Conservation (phyloP, 495 filamentous ascomycete species). For the Bacidia rubella region DNA sequence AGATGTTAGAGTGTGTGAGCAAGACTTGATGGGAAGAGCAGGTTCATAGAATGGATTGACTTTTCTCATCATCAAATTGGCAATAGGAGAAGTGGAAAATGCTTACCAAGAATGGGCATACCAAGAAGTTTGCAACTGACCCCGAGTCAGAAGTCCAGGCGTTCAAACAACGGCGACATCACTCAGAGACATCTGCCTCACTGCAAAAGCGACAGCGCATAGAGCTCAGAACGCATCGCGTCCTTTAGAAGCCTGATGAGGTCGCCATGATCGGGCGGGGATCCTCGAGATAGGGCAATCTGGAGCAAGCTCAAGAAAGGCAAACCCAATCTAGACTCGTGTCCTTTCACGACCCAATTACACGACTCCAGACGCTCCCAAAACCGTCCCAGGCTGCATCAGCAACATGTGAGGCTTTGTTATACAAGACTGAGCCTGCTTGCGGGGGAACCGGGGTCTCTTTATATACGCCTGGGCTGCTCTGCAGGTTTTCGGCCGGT, state of each 20-base stretch:
- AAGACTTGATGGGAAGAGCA: conserved; percentile 52
- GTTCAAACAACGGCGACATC: too few relatives aligned
- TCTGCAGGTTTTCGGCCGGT: not conserved
- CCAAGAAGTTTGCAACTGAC: not conserved
- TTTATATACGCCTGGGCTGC: not conserved
- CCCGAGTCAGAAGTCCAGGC: not conserved
- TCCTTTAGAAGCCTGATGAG: too few relatives aligned
- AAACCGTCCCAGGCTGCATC: conserved; percentile 29
- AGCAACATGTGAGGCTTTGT: conserved; percentile 4
- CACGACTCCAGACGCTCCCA: conserved; percentile 55
- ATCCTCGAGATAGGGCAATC: too few relatives aligned
- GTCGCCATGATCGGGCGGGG: too few relatives aligned
- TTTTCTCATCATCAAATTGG: conserved; percentile 71
- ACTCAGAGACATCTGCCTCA: too few relatives aligned
- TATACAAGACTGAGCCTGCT: conserved; percentile 4
- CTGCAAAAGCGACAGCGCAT: too few relatives aligned
- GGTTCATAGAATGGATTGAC: conserved; percentile 99
- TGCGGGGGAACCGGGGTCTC: conserved; percentile 10
- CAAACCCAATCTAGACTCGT: too few relatives aligned
- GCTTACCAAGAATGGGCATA: not conserved
- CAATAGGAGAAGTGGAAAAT: not conserved
- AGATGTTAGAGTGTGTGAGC: conserved; percentile 64
- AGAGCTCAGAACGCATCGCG: too few relatives aligned
- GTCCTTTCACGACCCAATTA: conserved; percentile 22
- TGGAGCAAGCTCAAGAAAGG: too few relatives aligned